phyloP scores from a whole-genome alignment of 352 stramenopile genomes.

The Pythium biforme region DNA sequence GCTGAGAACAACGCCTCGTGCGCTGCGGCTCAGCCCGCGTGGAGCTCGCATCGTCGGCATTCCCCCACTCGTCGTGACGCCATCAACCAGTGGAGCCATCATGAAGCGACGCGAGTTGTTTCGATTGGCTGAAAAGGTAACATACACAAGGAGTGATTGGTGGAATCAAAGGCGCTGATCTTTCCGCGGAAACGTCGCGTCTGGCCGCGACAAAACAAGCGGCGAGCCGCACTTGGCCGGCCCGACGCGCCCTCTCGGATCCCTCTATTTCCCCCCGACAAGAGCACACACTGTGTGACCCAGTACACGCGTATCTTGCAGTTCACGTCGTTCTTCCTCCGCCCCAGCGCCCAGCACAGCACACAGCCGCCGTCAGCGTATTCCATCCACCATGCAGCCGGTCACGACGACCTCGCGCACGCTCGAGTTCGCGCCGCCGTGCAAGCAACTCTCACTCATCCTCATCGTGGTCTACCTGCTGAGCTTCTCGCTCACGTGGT shows the following conservation, averaged over 20 bases:
- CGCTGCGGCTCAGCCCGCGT: too few species aligned
- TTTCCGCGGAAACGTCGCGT: conserved; percentile 13
- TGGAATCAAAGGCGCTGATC: not conserved
- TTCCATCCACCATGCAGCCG: conserved; percentile 26
- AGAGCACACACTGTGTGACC: too few species aligned
- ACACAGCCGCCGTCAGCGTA: too few species aligned
- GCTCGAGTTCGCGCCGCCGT: conserved; percentile 64
- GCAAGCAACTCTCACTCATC: conserved; percentile 58
- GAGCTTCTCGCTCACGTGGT: conserved; percentile 79
- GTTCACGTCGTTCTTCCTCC: too few species aligned
- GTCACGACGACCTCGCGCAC: conserved; percentile 35
- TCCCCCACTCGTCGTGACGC: too few species aligned
- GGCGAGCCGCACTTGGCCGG: too few species aligned
- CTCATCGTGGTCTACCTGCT: conserved; percentile 47
- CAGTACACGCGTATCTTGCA: too few species aligned
- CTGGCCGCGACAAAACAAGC: too few species aligned
- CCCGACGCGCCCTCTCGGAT: too few species aligned
- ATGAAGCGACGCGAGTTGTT: not conserved
- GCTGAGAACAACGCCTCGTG: not conserved
- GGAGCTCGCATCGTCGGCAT: not conserved
- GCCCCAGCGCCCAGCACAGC: too few species aligned
- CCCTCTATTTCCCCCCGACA: too few species aligned
- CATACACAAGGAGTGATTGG: not conserved
- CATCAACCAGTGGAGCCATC: not conserved
- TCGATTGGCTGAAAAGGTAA: not conserved